Percentiles rank a stretch among this genome's conserved stretches.
Evolutionary conservation across 2,329 filamentous ascomycete species (phyloP).

Genomic region (Cladosporium phlei): DNA sequence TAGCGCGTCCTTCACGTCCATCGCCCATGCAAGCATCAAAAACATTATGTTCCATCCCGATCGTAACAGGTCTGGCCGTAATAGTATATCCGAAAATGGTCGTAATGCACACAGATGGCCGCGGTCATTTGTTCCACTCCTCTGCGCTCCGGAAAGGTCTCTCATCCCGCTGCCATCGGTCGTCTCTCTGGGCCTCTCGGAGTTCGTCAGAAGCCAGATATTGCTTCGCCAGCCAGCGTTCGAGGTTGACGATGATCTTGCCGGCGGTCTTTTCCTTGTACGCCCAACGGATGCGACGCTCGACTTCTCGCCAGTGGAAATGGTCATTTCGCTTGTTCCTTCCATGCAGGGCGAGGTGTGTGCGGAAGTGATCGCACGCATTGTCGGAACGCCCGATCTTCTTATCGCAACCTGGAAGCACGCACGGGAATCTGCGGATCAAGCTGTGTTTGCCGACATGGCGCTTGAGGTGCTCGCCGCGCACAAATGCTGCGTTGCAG

Average conservation of each 20-base stretch:
- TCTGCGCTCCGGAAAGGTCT: background rate
- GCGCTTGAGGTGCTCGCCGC: slow-evolving; percentile 31
- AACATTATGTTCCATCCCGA: background rate
- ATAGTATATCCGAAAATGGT: slow-evolving; percentile 10
- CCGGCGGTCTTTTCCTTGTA: slow-evolving; percentile 13
- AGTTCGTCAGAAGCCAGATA: background rate
- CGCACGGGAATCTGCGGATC: slow-evolving; percentile 22
- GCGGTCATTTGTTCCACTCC: background rate
- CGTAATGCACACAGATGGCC: slow-evolving; percentile 1
- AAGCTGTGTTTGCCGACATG: slow-evolving; percentile 23
- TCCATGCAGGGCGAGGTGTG: slow-evolving; percentile 20
- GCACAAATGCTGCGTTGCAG: slow-evolving; percentile 24
- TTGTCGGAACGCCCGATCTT: slow-evolving; percentile 29
- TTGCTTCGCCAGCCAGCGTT: slow-evolving; percentile 15
- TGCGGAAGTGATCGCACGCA: slow-evolving; percentile 30
- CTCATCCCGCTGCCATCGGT: background rate
- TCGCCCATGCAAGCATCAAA: no score
- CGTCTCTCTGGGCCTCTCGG: slow-evolving; percentile 1
- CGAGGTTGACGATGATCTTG: slow-evolving; percentile 21
- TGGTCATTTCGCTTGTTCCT: slow-evolving; percentile 27
- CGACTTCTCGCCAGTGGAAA: slow-evolving; percentile 17
- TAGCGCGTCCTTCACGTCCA: no score
- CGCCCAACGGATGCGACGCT: slow-evolving; percentile 9
- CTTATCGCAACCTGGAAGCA: slow-evolving; percentile 20
- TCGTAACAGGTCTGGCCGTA: slow-evolving; percentile 7